phyloP scores from a whole-genome alignment of 2,329 filamentous ascomycete species.

The Lasiodiplodia citricola region DNA sequence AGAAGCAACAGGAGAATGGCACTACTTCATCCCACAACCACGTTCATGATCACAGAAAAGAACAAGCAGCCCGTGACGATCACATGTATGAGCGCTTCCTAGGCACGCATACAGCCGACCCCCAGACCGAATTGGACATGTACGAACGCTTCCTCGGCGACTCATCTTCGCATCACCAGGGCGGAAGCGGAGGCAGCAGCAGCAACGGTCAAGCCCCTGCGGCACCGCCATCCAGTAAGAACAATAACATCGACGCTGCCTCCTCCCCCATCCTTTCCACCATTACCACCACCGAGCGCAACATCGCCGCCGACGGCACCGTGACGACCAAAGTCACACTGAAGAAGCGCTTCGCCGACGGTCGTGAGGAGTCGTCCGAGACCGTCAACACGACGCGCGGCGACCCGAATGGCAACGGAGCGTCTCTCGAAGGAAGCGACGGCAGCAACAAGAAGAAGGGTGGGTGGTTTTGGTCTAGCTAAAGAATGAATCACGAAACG shows the following conservation, averaged over 20 bases:
- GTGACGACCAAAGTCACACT: constrained; percentile 62
- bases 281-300: constrained; percentile 62
- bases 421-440: background rate
- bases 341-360: constrained; percentile 65
- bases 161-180: constrained; percentile 3
- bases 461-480: constrained; percentile 23
- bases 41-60: background rate
- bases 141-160: constrained; percentile 57
- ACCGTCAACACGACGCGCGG: constrained; percentile 53
- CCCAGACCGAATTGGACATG: constrained; percentile 57
- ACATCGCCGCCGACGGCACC: constrained; percentile 61
- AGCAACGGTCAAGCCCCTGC: background rate
- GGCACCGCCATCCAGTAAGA: background rate
- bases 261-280: constrained; percentile 55
- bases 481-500: background rate
- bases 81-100: constrained; percentile 55
- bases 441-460: constrained; percentile 4
- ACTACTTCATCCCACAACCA: background rate
- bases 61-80: background rate
- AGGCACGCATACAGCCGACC: constrained; percentile 27
- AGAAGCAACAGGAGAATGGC: background rate
- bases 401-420: background rate
- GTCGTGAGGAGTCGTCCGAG: constrained; percentile 63
- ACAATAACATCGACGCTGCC: constrained; percentile 31
- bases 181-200: background rate